Conservation (phyloP, 2,329 filamentous ascomycete genomes). For the Aspergillus viridinutans region DNA sequence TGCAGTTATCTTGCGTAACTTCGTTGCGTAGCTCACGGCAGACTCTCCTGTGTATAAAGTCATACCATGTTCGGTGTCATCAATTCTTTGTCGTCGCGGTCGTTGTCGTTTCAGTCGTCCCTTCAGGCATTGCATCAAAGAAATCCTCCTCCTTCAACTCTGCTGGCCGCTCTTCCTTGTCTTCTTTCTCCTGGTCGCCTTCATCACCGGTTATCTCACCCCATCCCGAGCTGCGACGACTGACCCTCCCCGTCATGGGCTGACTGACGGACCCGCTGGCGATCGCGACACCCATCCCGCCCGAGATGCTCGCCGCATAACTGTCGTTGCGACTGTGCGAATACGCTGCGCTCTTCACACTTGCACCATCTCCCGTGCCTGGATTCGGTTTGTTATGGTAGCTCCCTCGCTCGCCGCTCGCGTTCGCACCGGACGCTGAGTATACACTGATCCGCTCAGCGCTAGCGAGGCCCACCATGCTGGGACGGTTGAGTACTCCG, state of each 20-base stretch:
- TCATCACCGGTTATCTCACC: conserved; percentile 41
- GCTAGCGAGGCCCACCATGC: conserved; percentile 51
- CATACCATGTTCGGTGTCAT: neutral
- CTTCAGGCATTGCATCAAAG: conserved; percentile 32
- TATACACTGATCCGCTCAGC: conserved; percentile 66
- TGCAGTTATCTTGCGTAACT: conserved; percentile 7
- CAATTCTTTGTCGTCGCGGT: neutral
- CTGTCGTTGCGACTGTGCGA: conserved; percentile 80
- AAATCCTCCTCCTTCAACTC: conserved; percentile 6
- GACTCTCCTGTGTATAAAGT: neutral
- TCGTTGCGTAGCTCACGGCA: conserved; percentile 1
- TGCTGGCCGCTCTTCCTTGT: conserved; percentile 5
- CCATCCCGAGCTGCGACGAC: conserved; percentile 43
- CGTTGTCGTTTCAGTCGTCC: conserved; percentile 1
- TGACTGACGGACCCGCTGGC: conserved; percentile 40
- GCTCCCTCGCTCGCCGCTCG: conserved; percentile 74
- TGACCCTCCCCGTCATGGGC: conserved; percentile 34
- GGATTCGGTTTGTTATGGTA: conserved; percentile 59
- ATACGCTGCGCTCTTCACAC: conserved; percentile 70
- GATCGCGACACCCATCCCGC: conserved; percentile 54
- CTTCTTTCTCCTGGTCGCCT: conserved; percentile 26
- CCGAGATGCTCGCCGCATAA: conserved; percentile 67
- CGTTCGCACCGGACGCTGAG: conserved; percentile 62
- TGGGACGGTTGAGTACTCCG: conserved; percentile 45
- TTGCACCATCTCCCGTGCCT: conserved; percentile 62